Evolutionary conservation across 768 basidiomycete genomes (phyloP).

Genomic region (Imleria badia): DNA sequence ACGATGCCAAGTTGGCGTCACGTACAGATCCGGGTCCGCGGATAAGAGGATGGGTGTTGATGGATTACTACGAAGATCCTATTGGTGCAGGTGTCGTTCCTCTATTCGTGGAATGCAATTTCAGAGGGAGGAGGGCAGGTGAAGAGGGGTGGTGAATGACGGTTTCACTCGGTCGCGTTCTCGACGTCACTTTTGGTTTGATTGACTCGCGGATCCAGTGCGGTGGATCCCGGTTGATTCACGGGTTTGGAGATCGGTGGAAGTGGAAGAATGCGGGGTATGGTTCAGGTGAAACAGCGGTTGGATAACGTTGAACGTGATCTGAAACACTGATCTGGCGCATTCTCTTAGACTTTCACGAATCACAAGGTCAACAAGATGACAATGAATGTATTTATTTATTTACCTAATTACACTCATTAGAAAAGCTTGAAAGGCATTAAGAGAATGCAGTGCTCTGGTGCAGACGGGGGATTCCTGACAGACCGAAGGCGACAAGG

Average conservation of each 20-base stretch:
- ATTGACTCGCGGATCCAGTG: neutral
- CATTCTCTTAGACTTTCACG: too few relatives aligned
- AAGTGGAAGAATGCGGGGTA: neutral
- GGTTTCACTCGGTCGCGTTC: neutral
- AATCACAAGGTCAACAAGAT: too few relatives aligned
- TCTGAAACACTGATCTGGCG: too few relatives aligned
- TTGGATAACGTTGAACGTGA: too few relatives aligned
- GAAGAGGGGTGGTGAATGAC: slow-evolving; percentile 41
- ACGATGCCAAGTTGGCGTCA: neutral
- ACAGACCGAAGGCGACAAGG: too few relatives aligned
- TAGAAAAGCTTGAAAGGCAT: too few relatives aligned
- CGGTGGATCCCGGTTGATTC: neutral
- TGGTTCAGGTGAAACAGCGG: neutral
- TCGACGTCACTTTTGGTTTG: neutral
- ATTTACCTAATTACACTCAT: too few relatives aligned
- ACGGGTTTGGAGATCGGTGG: neutral
- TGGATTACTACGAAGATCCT: slow-evolving; percentile 74
- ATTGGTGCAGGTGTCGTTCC: slow-evolving; percentile 51
- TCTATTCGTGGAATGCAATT: slow-evolving; percentile 78
- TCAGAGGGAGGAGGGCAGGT: slow-evolving; percentile 45
- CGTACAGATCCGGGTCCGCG: slow-evolving; percentile 30
- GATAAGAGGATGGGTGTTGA: slow-evolving; percentile 71
- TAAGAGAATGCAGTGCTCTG: too few relatives aligned
- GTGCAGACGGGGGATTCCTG: too few relatives aligned
- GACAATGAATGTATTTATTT: too few relatives aligned